phyloP scores from a whole-genome alignment of 345 rosid genomes.

The Corchorus olitorius region DNA sequence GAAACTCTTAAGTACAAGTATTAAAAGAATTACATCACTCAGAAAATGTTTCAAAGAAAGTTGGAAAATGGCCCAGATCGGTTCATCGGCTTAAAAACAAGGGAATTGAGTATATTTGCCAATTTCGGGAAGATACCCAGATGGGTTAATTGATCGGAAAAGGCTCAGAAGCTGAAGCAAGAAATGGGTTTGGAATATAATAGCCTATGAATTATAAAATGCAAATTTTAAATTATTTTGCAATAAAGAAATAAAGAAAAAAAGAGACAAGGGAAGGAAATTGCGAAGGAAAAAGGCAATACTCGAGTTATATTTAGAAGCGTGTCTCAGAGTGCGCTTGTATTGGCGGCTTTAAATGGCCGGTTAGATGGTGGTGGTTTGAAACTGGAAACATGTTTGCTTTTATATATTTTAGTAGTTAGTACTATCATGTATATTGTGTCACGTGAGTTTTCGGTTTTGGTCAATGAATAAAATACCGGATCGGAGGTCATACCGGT shows the following conservation, averaged over 20 bases:
- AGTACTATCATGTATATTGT: too few species aligned
- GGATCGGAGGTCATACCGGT: too few species aligned
- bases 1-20: not conserved
- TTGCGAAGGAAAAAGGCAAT: too few species aligned
- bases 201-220: not conserved
- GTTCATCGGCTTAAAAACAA: not conserved
- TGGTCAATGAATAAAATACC: too few species aligned
- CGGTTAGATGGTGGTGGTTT: too few species aligned
- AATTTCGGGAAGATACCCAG: not conserved
- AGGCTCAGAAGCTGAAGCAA: not conserved
- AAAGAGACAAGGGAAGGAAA: not conserved
- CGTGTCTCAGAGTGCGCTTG: too few species aligned
- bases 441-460: too few species aligned
- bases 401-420: too few species aligned
- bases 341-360: too few species aligned
- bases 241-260: not conserved
- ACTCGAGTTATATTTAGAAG: too few species aligned
- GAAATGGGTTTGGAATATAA: slow-evolving; percentile 1
- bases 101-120: not conserved
- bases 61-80: not conserved
- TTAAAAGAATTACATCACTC: slow-evolving; percentile 6
- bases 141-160: not conserved
- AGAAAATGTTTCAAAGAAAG: not conserved
- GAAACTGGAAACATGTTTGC: too few species aligned
- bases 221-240: not conserved